A percentile compares a stretch with the other conserved stretches of the same genome.
These are phyloP conservation scores for Clathrospora elynae DNA, from an alignment of 2,329 filamentous ascomycete genomes.

Conservation along the genomic window DNA sequence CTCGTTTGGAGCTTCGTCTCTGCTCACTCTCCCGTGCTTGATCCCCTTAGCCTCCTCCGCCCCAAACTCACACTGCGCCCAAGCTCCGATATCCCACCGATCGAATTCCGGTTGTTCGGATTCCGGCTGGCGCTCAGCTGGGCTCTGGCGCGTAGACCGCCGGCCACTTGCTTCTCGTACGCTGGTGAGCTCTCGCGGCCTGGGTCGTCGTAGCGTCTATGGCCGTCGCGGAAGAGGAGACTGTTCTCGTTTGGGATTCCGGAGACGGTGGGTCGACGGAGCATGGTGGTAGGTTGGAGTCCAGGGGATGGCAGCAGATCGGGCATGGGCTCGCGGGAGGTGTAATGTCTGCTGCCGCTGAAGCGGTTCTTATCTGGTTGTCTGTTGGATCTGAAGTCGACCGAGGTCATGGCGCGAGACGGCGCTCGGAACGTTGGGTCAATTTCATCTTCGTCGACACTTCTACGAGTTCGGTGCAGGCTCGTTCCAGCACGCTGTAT, in stretches of 20 bases:
- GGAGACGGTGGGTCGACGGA: constrained; percentile 40
- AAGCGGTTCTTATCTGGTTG: constrained; percentile 29
- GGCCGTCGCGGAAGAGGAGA: constrained; percentile 35
- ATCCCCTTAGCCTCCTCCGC: constrained; percentile 35
- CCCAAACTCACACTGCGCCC: constrained; percentile 38
- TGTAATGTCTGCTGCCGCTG: constrained; percentile 41
- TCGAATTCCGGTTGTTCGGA: constrained; percentile 37
- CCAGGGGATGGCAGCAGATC: constrained; percentile 42
- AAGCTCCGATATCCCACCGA: constrained; percentile 34
- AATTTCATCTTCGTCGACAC: constrained; percentile 43
- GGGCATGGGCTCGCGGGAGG: constrained; percentile 46
- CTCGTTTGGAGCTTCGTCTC: constrained; percentile 7
- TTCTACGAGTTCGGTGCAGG: constrained; percentile 44
- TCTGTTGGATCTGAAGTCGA: constrained; percentile 48
- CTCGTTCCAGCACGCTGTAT: constrained; percentile 48
- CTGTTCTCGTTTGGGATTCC: constrained; percentile 34
- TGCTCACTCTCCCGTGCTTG: constrained; percentile 43
- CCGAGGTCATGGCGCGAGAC: constrained; percentile 54
- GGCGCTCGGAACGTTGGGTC: constrained; percentile 51
- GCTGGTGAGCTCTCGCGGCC: constrained; percentile 39
- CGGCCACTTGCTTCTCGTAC: constrained; percentile 37
- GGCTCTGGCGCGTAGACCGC: constrained; percentile 29
- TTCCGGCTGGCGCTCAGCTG: constrained; percentile 35
- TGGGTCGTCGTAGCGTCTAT: constrained; percentile 30
- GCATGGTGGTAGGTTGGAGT: constrained; percentile 32